Base-by-base conservation (phyloP, 345 rosid species). In the Jatropha curcas region DNA sequence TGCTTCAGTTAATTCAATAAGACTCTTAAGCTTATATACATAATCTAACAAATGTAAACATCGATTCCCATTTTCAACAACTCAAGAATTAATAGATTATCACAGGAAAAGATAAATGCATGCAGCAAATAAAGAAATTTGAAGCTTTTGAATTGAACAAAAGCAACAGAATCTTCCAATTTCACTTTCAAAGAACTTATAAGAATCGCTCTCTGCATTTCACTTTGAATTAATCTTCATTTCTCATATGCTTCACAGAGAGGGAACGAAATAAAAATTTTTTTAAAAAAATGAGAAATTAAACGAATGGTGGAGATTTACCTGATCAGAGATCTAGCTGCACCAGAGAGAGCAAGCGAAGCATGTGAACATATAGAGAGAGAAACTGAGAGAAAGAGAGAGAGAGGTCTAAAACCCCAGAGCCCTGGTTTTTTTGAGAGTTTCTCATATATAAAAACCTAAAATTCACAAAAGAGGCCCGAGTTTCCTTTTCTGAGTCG, bases 281-380 rank as follows among this genome's bases (percentile, higher is more conserved):
- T 8, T 8, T 8, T 2, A 16, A 64, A 16, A 28, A 7, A 2
- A 22, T 6, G 31, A 31, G 11, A n/a, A 51, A 17, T 5, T 11
- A 52, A 65, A 73, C 9, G 57, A 2, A 43, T 20, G 77, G 25
- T 31, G 63, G 63, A 70, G 78, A 80, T 60, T 69, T 65, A 80
- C 83, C 80, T 73, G 70, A 59, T 52, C 45, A 41, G 67, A 76
- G 75, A 80, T 76, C 80, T 56, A 55, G 51, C 56, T n/a, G 31
- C 20, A 60, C 57, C 43, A 50, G 65, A 57, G 51, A 62, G 25
- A 52, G 45, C 34, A 0, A 55, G 6, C 55, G 6, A 28, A 7
- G 45, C 45, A 41, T 2, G 45, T 41, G 14, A 41, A 41, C 45
- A 41, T 41, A 41, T n/a, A n/a, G 33, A 57, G 31, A 28, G 22